A percentile compares a stretch with the other conserved stretches of the same genome.
These are phyloP conservation scores for Cadophora gregata DNA, from an alignment of 2,329 filamentous ascomycete species.

Conservation along the genomic window DNA sequence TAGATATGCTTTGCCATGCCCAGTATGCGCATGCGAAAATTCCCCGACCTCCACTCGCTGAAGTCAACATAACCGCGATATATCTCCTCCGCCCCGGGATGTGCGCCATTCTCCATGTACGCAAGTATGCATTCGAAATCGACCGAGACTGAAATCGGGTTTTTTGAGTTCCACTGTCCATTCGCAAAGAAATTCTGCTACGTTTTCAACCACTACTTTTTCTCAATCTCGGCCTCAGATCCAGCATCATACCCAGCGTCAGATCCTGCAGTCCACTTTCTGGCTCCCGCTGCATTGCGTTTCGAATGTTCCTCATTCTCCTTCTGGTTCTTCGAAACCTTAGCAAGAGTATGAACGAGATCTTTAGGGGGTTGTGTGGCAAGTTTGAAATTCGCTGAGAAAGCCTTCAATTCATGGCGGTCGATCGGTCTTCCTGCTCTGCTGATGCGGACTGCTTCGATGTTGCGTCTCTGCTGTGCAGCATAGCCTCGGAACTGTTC, in stretches of 20 bases:
- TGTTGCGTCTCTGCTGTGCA: conserved; percentile 58
- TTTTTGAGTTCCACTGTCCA: too few species aligned
- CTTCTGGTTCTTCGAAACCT: conserved; percentile 10
- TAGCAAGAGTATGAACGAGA: neutral
- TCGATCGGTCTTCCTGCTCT: conserved; percentile 66
- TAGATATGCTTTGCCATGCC: neutral
- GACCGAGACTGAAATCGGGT: neutral
- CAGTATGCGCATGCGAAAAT: too few species aligned
- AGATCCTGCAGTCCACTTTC: neutral
- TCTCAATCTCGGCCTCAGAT: neutral
- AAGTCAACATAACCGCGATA: neutral
- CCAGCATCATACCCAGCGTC: neutral
- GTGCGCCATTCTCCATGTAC: neutral
- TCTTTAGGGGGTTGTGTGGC: conserved; percentile 5
- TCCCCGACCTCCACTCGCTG: too few species aligned
- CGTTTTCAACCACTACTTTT: too few species aligned
- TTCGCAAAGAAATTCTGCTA: too few species aligned
- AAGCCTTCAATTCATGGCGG: conserved; percentile 59
- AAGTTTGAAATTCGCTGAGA: conserved; percentile 17
- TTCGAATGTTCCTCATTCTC: neutral
- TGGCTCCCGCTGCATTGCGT: neutral
- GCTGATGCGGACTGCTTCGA: conserved; percentile 60
- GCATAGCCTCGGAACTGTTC: conserved; percentile 68
- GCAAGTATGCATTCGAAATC: neutral
- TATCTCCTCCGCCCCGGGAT: neutral